Base-by-base conservation (phyloP, 1,284 basidiomycete genomes). In the Cutaneotrichosporon sp. region DNA sequence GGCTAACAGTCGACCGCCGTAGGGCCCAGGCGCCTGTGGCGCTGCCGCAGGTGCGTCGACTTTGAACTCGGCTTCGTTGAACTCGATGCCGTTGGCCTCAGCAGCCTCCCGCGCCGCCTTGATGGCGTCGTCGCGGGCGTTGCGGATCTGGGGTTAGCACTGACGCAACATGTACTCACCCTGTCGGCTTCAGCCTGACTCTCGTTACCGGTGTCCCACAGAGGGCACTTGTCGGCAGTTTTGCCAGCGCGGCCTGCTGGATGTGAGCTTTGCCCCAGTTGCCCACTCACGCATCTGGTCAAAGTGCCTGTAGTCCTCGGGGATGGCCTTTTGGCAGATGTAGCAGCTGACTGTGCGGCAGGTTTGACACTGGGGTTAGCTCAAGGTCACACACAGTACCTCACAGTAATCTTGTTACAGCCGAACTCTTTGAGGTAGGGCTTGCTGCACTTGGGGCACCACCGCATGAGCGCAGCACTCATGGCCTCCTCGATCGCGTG, bases 401-500 rank as follows among this genome's bases (percentile, higher is more conserved):
- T 43, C 42, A 90, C 89, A 70, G 89, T 90, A 69, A 92, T 42
- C 85, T 90, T 91, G 69, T 70, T 72, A 58, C 70, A 74, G 8
- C 77, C 79, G 1, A 51, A 52, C 42, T 76, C 74, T 52, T 80
- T 80, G 60, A 79, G 59, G 51, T 74, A 78, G 0, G 79, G 69
- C 57, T 77, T 75, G 2, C 56, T 29, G 61, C 79, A 80, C 31
- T 67, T 70, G 0, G 91, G 91, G 76, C 92, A 95, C 65, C 87
- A 88, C 42, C 91, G 84, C 85, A 92, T 89, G 33, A 93, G 81
- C 2, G 92, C 91, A 54, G 84, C 83, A 36, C 90, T 90, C 91
- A 95, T 93, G 4, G 91, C 92, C 74, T 95, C 92, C 72, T 94
- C 92, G 38, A 95, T 83, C 0, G 83, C 75, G 79, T 94, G 91